Percentiles rank a stretch among this genome's conserved stretches.
These are phyloP conservation scores for Raphanus hybrid DNA, from an alignment of 441 rosid genomes.

Conservation along the genomic window DNA sequence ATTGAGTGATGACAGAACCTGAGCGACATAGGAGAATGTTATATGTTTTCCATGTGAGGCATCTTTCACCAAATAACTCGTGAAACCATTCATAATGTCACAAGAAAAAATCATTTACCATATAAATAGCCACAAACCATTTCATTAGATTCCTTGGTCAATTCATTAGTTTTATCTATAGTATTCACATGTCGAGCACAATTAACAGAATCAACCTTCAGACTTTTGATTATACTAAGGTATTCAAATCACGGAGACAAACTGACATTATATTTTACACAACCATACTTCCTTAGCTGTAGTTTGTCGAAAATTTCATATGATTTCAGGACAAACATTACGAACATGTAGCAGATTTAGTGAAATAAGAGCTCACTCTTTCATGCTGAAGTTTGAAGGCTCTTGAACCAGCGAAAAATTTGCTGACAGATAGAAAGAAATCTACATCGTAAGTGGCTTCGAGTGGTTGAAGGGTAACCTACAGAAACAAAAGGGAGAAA, in stretches of 20 bases:
- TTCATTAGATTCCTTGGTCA: too few species aligned
- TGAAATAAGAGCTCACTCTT: constrained; percentile 63
- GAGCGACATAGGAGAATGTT: constrained; percentile 37
- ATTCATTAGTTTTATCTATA: too few species aligned
- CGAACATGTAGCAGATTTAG: constrained; percentile 11
- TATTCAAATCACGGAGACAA: too few species aligned
- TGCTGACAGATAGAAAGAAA: constrained; percentile 51
- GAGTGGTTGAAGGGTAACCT: constrained; percentile 75
- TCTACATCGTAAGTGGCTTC: constrained; percentile 61
- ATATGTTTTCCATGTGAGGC: constrained; percentile 22
- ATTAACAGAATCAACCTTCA: too few species aligned
- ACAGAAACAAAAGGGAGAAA: constrained; percentile 32
- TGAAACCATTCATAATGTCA: constrained; percentile 8
- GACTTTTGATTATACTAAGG: too few species aligned
- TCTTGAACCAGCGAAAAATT: constrained; percentile 55
- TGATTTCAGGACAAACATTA: constrained; percentile 6
- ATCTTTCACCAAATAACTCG: constrained; percentile 10
- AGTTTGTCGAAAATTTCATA: not conserved
- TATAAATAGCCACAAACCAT: not conserved
- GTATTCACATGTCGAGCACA: too few species aligned
- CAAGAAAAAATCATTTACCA: constrained; percentile 1
- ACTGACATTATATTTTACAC: not conserved
- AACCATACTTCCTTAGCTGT: constrained; percentile 16
- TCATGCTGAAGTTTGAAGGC: constrained; percentile 70
- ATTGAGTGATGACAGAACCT: constrained; percentile 81